Conservation (phyloP, 2,329 filamentous ascomycete species). For the Talaromyces islandicus region DNA sequence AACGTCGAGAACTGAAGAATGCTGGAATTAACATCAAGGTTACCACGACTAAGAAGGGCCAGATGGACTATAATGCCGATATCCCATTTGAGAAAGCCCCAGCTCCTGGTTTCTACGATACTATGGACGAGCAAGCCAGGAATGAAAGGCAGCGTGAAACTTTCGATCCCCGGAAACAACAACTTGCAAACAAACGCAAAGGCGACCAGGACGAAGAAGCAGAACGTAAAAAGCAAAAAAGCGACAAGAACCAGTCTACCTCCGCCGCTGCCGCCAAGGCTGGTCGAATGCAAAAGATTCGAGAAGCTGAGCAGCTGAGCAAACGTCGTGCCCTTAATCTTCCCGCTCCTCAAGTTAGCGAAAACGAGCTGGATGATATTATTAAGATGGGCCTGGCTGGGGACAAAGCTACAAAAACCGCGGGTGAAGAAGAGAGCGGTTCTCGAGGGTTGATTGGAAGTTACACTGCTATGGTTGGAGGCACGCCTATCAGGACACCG, state of each 20-base stretch:
- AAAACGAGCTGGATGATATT: constrained; percentile 90
- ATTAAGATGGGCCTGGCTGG: constrained; percentile 98
- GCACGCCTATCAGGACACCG: constrained; percentile 85
- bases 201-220: constrained; percentile 79
- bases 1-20: constrained; percentile 92
- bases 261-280: constrained; percentile 87
- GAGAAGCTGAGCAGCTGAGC: constrained; percentile 94
- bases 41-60: constrained; percentile 79
- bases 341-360: constrained; percentile 84
- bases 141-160: constrained; percentile 81
- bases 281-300: constrained; percentile 86
- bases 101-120: constrained; percentile 87
- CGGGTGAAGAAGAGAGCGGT: constrained; percentile 65
- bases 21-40: constrained; percentile 98
- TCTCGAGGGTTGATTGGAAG: constrained; percentile 82
- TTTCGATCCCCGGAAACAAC: constrained; percentile 90
- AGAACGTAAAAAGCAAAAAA: constrained; percentile 77
- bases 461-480: constrained; percentile 74
- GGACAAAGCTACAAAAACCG: constrained; percentile 72
- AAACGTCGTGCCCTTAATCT: constrained; percentile 79
- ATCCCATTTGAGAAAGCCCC: constrained; percentile 96
- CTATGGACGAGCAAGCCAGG: constrained; percentile 67
- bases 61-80: constrained; percentile 99
- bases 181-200: constrained; percentile 86
- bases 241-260: constrained; percentile 68